phyloP scores from a whole-genome alignment of 352 stramenopile genomes.

The Halophytophthora polymorphica region DNA sequence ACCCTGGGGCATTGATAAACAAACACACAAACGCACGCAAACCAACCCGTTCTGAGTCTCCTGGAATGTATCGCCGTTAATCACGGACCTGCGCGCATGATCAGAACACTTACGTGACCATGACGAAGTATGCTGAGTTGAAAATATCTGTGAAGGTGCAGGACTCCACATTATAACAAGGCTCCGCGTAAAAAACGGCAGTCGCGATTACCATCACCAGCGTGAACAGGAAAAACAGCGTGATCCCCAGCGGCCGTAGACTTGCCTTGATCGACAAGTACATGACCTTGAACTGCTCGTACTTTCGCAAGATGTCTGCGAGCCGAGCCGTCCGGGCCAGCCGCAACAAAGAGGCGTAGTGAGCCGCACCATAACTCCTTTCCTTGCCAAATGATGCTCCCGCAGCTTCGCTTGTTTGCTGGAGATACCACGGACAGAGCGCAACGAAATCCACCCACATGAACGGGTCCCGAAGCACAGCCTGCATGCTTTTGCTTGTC shows the following conservation, averaged over 20 bases:
- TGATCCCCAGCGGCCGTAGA: constrained; percentile 54
- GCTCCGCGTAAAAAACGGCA: constrained; percentile 72
- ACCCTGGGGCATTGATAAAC: constrained; percentile 37
- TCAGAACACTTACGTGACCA: constrained; percentile 73
- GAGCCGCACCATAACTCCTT: constrained; percentile 10
- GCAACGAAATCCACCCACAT: constrained; percentile 57
- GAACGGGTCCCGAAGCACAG: constrained; percentile 32
- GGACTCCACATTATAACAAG: constrained; percentile 72
- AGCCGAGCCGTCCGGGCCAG: constrained; percentile 55
- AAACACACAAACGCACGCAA: not conserved
- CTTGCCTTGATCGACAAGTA: constrained; percentile 52
- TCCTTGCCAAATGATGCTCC: constrained; percentile 20
- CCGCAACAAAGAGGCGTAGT: constrained; percentile 38
- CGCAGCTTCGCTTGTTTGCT: constrained; percentile 19
- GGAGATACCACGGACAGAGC: constrained; percentile 54
- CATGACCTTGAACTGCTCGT: constrained; percentile 62
- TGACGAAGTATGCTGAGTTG: constrained; percentile 81
- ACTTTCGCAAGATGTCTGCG: constrained; percentile 46
- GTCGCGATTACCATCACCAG: constrained; percentile 73
- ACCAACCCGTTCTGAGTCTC: not conserved
- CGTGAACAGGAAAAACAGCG: constrained; percentile 75
- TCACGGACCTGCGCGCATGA: not conserved
- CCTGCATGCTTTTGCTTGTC: constrained; percentile 19
- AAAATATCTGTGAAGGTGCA: constrained; percentile 84
- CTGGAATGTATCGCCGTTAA: not conserved